Conservation (phyloP, 2,329 filamentous ascomycete species). For the Botrytis fabae region DNA sequence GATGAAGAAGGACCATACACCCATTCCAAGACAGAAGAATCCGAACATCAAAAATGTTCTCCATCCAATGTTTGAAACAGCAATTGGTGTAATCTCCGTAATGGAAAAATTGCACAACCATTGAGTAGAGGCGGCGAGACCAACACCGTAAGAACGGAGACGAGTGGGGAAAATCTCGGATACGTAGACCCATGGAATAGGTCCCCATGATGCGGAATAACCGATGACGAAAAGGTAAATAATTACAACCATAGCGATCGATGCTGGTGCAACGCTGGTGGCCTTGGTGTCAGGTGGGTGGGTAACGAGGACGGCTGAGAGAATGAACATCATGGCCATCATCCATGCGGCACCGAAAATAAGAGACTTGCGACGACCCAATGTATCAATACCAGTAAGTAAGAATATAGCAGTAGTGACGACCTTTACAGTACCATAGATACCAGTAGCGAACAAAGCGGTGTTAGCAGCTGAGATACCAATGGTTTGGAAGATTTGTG, state of each 20-base stretch:
- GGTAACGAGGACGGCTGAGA: slow-evolving; percentile 49
- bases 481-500: slow-evolving; percentile 63
- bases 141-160: slow-evolving; percentile 55
- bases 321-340: slow-evolving; percentile 54
- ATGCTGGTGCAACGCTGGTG: slow-evolving; percentile 47
- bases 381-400: slow-evolving; percentile 45
- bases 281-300: slow-evolving; percentile 41
- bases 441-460: slow-evolving; percentile 68
- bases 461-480: slow-evolving; percentile 58
- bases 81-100: slow-evolving; percentile 50
- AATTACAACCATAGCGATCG: slow-evolving; percentile 34
- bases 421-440: slow-evolving; percentile 72
- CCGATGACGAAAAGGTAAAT: slow-evolving; percentile 40
- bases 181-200: slow-evolving; percentile 54
- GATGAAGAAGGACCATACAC: slow-evolving; percentile 50
- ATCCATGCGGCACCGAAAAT: slow-evolving; percentile 51
- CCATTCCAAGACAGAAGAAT: slow-evolving; percentile 47
- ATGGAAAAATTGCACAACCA: slow-evolving; percentile 67
- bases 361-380: slow-evolving; percentile 52
- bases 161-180: slow-evolving; percentile 54
- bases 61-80: slow-evolving; percentile 50
- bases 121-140: slow-evolving; percentile 65
- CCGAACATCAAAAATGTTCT: slow-evolving; percentile 50
- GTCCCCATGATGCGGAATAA: slow-evolving; percentile 55
- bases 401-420: slow-evolving; percentile 59